A percentile compares a stretch with the other conserved stretches of the same genome.
phyloP scores from a whole-genome alignment of 495 filamentous ascomycete species.

The Annulohypoxylon stygium region DNA sequence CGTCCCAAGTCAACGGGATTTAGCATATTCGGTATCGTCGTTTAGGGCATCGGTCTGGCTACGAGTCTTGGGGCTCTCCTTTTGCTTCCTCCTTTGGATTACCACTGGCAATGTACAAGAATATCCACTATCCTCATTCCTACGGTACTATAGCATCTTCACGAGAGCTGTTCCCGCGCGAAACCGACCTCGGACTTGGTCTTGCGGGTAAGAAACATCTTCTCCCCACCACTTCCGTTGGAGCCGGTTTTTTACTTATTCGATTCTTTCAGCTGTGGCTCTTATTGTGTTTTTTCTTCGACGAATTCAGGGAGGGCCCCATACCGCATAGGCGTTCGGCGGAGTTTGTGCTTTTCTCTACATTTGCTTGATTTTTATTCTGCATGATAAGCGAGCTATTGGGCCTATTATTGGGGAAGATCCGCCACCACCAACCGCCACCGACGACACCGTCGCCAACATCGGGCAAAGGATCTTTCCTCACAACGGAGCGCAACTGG shows the following conservation, averaged over 20 bases:
- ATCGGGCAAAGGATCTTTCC: not conserved
- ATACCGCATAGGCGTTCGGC: conserved; percentile 50
- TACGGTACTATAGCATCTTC: conserved; percentile 30
- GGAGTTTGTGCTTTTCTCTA: conserved; percentile 37
- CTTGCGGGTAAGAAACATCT: conserved; percentile 1
- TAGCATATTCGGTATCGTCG: conserved; percentile 17
- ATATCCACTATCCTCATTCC: conserved; percentile 23
- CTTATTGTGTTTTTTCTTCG: conserved; percentile 33
- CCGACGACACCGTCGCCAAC: not conserved
- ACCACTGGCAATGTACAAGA: conserved; percentile 30
- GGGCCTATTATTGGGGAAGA: conserved; percentile 16
- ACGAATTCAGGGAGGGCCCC: conserved; percentile 34
- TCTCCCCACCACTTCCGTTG: conserved; percentile 18
- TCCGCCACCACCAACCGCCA: not conserved
- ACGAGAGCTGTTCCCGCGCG: conserved; percentile 12
- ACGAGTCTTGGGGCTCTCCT: conserved; percentile 17
- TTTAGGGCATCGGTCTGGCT: conserved; percentile 25
- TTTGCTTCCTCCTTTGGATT: conserved; percentile 28
- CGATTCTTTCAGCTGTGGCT: conserved; percentile 32
- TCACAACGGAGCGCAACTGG: conserved; percentile 13
- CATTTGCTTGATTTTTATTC: conserved; percentile 15
- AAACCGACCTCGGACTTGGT: conserved; percentile 13
- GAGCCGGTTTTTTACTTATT: conserved; percentile 14
- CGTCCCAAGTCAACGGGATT: conserved; percentile 15
- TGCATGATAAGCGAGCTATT: conserved; percentile 40